Base-by-base conservation (phyloP, 2,329 filamentous ascomycete species). In the Diplocarpon rosae region DNA sequence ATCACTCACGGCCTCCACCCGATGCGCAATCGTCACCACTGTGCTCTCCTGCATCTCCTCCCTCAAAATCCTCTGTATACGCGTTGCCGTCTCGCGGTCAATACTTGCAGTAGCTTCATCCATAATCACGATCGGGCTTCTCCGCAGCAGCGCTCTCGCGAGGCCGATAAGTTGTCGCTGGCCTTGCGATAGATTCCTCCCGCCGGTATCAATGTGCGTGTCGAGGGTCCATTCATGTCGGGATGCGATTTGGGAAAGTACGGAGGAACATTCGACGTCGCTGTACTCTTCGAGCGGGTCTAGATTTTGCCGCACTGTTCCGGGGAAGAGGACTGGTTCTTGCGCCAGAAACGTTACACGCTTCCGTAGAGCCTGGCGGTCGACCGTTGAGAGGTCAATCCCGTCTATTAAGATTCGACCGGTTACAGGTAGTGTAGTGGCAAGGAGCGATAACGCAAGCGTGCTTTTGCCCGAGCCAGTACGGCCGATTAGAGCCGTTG, bases 401-500 rank as follows among this genome's bases (percentile, higher is more conserved):
- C 67, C 69, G 53, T 82, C 79, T 41, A 83, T 70, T 3, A 71
- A 52, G 35, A 83, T 80, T 2, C 63, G 64, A 4, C 79, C 79
- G 2, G 61, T 64, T 32, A 70, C 66, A 0, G 76, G 73, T 0
- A 68, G 57, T 12, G 78, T 67, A 10, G 72, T 76, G 3, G 71
- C 75, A 0, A 83, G 69, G 1, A 83, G 64, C 0, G 74, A 69
- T 1, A 81, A 63, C 0, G 78, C 77, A 1, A 90, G 72, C 0
- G 86, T 93, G 40, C 81, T 87, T 63, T 94, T 94, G 3, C 87
- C 87, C 4, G 83, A 87, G 0, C 84, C 80, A 0, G 86, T 93
- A 9, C 86, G 77, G 2, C 87, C 87, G 10, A 89, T 83, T 15
- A 94, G 72, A 0, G 85, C 86, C 1, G 85, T 85, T 40, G 83